A percentile compares a stretch with the other conserved stretches of the same genome.
Evolutionary conservation across 768 basidiomycete genomes (phyloP).

Genomic region (Asterophora lycoperdoides): DNA sequence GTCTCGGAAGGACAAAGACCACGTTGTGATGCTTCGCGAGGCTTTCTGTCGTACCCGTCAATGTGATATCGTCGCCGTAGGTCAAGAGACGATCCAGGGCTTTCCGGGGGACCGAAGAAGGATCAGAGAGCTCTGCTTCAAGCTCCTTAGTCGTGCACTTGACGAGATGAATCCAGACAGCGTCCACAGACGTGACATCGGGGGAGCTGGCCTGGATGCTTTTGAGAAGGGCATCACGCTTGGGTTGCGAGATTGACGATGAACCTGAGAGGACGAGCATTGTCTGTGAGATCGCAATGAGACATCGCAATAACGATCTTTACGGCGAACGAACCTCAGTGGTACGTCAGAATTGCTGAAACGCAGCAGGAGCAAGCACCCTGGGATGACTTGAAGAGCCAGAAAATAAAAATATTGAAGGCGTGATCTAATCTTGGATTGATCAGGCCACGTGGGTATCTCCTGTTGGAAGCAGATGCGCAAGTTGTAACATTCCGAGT

Average conservation of each 20-base stretch:
- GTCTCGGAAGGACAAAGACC: slow-evolving; percentile 74
- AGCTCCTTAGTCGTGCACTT: slow-evolving; percentile 46
- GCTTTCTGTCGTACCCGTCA: slow-evolving; percentile 37
- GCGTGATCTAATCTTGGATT: slow-evolving; percentile 14
- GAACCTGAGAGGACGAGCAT: slow-evolving; percentile 82
- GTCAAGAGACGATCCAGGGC: slow-evolving; percentile 68
- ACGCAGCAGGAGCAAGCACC: not conserved
- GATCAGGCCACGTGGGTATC: not conserved
- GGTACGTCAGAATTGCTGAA: not conserved
- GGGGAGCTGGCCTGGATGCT: slow-evolving; percentile 51
- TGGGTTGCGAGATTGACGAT: slow-evolving; percentile 69
- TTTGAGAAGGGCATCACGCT: slow-evolving; percentile 61
- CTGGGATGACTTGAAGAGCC: not conserved
- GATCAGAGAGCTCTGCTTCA: slow-evolving; percentile 43
- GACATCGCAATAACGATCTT: not conserved
- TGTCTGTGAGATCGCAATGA: slow-evolving; percentile 5
- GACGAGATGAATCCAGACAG: slow-evolving; percentile 84
- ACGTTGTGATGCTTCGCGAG: slow-evolving; percentile 39
- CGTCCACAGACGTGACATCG: slow-evolving; percentile 65
- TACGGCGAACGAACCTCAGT: not conserved
- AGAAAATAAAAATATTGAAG: slow-evolving; percentile 7
- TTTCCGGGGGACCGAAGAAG: slow-evolving; percentile 40
- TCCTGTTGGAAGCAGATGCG: not conserved
- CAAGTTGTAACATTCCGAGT: too few relatives aligned
- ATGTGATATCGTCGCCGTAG: slow-evolving; percentile 76